phyloP scores from a whole-genome alignment of 805 yeast genomes.

The Candida quercuum region DNA sequence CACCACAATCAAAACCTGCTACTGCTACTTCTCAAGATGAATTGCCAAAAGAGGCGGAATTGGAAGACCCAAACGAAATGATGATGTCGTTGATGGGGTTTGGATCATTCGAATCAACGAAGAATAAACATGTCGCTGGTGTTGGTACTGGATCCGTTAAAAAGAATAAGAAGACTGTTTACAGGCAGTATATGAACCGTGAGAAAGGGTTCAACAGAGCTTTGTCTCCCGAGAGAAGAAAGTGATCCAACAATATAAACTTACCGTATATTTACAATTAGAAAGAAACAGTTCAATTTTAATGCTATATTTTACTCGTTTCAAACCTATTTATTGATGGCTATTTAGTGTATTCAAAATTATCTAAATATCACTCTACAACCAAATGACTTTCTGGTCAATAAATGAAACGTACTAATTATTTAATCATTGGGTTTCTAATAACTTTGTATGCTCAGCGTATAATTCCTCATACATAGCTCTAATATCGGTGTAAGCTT shows the following conservation, averaged over 20 bases:
- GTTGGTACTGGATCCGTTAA: constrained; percentile 37
- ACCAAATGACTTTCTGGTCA: neutral
- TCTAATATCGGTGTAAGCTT: constrained; percentile 56
- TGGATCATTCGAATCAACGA: constrained; percentile 47
- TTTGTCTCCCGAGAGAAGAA: constrained; percentile 39
- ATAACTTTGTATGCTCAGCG: constrained; percentile 38
- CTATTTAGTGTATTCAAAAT: no score
- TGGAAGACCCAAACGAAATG: constrained; percentile 20
- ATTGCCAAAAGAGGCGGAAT: constrained; percentile 3
- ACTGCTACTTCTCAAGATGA: no score
- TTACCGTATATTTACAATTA: neutral
- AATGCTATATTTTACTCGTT: no score
- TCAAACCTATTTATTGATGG: no score
- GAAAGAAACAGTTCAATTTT: neutral
- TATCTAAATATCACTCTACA: no score
- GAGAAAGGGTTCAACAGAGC: constrained; percentile 51
- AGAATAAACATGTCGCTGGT: constrained; percentile 50
- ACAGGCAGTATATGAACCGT: constrained; percentile 58
- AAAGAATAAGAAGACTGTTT: constrained; percentile 36
- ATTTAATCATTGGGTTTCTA: constrained; percentile 9
- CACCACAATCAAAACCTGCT: constrained; percentile 8
- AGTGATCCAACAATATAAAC: constrained; percentile 4
- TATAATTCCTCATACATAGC: constrained; percentile 54
- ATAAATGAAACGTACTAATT: no score
- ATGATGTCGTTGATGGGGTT: constrained; percentile 54